phyloP scores from a whole-genome alignment of 169 alveolate genomes.

The Plasmodium coatneyi region DNA sequence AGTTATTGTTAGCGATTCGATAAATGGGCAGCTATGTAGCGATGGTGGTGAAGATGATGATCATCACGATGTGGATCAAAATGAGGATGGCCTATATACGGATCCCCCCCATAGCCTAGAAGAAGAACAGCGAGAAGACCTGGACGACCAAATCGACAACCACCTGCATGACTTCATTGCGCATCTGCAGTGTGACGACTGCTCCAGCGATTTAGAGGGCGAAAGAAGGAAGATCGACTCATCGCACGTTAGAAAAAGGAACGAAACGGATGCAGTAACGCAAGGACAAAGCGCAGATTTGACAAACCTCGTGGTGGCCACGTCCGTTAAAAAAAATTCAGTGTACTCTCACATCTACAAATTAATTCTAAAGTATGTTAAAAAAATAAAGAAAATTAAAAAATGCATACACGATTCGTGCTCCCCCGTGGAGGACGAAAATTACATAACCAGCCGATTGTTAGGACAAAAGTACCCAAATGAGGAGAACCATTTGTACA shows the following conservation, averaged over 20 bases:
- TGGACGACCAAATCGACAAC: background rate
- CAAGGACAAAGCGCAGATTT: background rate
- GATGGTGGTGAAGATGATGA: background rate
- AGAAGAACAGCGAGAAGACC: background rate
- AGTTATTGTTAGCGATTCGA: background rate
- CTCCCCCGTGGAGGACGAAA: background rate
- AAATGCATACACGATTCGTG: slow-evolving; percentile 22
- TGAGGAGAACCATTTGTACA: slow-evolving; percentile 8
- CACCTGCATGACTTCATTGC: slow-evolving; percentile 19
- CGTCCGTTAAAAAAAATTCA: background rate
- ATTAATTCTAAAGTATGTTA: slow-evolving; percentile 52
- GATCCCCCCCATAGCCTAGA: background rate
- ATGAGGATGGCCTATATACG: background rate
- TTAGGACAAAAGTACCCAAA: background rate
- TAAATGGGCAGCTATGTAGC: background rate
- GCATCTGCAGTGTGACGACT: background rate
- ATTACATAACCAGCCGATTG: background rate
- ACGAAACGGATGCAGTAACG: background rate
- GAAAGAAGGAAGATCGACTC: background rate
- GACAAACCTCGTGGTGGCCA: background rate
- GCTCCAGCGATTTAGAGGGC: background rate
- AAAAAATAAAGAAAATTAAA: slow-evolving; percentile 53
- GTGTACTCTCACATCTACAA: slow-evolving; percentile 32
- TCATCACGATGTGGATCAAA: background rate
- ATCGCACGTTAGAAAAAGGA: background rate